These are phyloP conservation scores for Tolypocladium paradoxum DNA, from an alignment of 2,329 filamentous ascomycete species.

Conservation along the genomic window DNA sequence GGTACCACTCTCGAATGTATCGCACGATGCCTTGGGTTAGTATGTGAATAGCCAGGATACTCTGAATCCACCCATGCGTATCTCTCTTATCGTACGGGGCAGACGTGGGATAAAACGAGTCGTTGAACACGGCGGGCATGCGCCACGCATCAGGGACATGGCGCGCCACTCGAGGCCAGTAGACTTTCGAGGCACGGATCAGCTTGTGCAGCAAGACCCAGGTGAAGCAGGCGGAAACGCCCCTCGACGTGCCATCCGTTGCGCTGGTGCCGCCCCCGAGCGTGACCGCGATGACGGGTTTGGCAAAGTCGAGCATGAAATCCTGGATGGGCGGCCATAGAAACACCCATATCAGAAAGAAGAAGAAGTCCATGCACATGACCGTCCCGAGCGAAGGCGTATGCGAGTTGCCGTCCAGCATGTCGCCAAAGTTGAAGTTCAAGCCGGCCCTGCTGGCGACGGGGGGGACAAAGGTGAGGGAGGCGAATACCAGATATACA, in stretches of 20 bases:
- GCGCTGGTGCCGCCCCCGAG: slow-evolving; percentile 70
- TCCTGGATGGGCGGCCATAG: slow-evolving; percentile 81
- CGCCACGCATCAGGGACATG: slow-evolving; percentile 36
- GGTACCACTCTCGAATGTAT: slow-evolving; percentile 59
- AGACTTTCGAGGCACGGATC: slow-evolving; percentile 35
- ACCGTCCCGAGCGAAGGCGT: slow-evolving; percentile 81
- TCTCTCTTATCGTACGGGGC: slow-evolving; percentile 44
- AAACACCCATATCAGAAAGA: slow-evolving; percentile 77
- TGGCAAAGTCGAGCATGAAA: slow-evolving; percentile 79
- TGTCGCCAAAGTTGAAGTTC: slow-evolving; percentile 77
- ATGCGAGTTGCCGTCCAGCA: slow-evolving; percentile 78
- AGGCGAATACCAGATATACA: slow-evolving; percentile 86
- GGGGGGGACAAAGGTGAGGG: slow-evolving; percentile 83
- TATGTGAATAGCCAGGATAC: slow-evolving; percentile 63
- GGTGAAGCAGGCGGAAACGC: slow-evolving; percentile 58
- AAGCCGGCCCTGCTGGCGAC: slow-evolving; percentile 66
- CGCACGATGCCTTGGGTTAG: slow-evolving; percentile 62
- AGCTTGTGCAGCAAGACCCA: slow-evolving; percentile 52
- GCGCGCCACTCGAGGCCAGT: slow-evolving; percentile 35
- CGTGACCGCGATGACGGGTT: slow-evolving; percentile 86
- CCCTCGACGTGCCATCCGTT: slow-evolving; percentile 57
- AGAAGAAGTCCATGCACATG: slow-evolving; percentile 71
- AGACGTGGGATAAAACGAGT: slow-evolving; percentile 30
- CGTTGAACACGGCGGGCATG: slow-evolving; percentile 32
- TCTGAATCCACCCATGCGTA: slow-evolving; percentile 56